These are phyloP conservation scores for Penicillium psychrofluorescens DNA, from an alignment of 495 filamentous ascomycete genomes.

Conservation along the genomic window DNA sequence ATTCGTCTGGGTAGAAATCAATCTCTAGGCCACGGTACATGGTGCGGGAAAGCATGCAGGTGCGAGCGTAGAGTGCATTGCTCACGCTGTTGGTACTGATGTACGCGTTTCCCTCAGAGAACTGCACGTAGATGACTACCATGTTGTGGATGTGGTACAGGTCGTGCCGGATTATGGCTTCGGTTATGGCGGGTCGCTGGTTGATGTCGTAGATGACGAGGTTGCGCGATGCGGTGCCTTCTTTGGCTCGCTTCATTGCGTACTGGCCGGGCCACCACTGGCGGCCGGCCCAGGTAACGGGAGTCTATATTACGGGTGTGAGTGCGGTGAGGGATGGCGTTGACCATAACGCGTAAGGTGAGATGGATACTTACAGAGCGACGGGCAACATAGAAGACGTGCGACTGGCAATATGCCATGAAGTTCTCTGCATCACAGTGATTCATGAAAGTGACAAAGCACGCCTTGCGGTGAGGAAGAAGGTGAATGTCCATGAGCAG, in stretches of 20 bases:
- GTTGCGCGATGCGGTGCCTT: constrained; percentile 56
- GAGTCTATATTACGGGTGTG: neutral
- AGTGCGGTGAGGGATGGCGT: neutral
- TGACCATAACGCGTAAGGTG: neutral
- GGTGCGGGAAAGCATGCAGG: constrained; percentile 70
- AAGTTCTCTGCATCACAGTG: neutral
- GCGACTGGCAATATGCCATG: neutral
- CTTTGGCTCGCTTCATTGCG: no score
- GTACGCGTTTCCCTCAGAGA: constrained; percentile 49
- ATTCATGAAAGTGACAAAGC: neutral
- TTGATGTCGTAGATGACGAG: constrained; percentile 53
- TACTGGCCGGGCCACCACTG: no score
- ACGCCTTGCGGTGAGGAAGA: no score
- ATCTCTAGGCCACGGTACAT: constrained; percentile 70
- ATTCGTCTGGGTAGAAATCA: constrained; percentile 69
- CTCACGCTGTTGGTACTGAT: constrained; percentile 73
- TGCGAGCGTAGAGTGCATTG: constrained; percentile 65
- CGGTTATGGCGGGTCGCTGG: constrained; percentile 48
- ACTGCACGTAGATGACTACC: constrained; percentile 58
- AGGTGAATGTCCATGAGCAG: no score
- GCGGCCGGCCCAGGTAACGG: neutral
- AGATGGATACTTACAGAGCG: constrained; percentile 50
- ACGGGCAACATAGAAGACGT: constrained; percentile 47
- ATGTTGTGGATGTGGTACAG: constrained; percentile 80
- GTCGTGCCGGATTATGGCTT: constrained; percentile 59